These are phyloP conservation scores for Penstemon davidsonii DNA, from an alignment of 257 asterid genomes.

Conservation along the genomic window DNA sequence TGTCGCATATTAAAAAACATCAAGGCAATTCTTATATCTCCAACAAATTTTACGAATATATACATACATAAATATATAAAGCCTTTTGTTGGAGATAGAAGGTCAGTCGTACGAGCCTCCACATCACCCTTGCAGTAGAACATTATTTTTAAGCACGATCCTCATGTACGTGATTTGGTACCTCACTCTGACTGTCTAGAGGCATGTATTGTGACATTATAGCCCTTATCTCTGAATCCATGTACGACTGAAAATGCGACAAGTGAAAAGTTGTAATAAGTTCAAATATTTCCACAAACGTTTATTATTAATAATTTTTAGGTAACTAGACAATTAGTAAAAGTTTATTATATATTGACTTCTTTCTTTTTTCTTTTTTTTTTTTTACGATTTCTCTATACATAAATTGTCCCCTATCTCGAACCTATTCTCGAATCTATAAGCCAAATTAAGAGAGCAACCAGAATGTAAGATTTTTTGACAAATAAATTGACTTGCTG, in stretches of 20 bases:
- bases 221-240: slow-evolving; percentile 95
- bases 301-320: not conserved
- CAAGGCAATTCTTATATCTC: slow-evolving; percentile 27
- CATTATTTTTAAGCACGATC: slow-evolving; percentile 53
- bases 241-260: slow-evolving; percentile 60
- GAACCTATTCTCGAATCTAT: too few species aligned
- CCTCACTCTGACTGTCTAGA: slow-evolving; percentile 74
- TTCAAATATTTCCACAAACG: not conserved
- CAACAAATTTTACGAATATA: slow-evolving; percentile 29
- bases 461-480: not conserved
- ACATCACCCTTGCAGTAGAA: slow-evolving; percentile 26
- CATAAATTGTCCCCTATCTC: not conserved
- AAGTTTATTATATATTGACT: not conserved
- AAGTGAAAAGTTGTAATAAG: not conserved
- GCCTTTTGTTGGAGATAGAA: slow-evolving; percentile 31
- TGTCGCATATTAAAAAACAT: slow-evolving; percentile 35
- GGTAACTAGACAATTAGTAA: not conserved
- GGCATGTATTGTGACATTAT: slow-evolving; percentile 98
- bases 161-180: slow-evolving; percentile 53
- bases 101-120: slow-evolving; percentile 32
- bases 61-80: slow-evolving; percentile 23
- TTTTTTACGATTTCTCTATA: not conserved
- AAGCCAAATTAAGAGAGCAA: not conserved
- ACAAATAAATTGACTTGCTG: not conserved
- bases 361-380: not conserved